Conservation (phyloP, 2,329 filamentous ascomycete species). For the Drechslerella dactyloides region DNA sequence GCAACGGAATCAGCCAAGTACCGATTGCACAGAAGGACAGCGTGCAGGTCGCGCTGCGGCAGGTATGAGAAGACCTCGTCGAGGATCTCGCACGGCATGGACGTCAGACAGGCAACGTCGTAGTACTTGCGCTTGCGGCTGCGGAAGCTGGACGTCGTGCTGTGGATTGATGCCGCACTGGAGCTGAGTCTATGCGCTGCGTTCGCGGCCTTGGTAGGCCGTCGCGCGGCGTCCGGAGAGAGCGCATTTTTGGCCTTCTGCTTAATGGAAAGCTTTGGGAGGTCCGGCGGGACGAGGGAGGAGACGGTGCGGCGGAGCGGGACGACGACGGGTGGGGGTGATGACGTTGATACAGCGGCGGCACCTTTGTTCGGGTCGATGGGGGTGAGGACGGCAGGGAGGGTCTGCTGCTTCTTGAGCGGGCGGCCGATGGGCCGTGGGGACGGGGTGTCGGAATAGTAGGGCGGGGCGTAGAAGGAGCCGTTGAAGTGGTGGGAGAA, state of each 20-base stretch:
- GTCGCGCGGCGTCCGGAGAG: background rate
- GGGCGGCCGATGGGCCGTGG: slow-evolving; percentile 34
- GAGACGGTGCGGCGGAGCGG: slow-evolving; percentile 40
- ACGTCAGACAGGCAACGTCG: slow-evolving; percentile 53
- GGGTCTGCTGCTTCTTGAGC: slow-evolving; percentile 43
- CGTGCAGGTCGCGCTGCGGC: slow-evolving; percentile 52
- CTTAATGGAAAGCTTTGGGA: slow-evolving; percentile 21
- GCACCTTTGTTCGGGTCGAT: slow-evolving; percentile 41
- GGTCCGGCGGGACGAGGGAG: slow-evolving; percentile 39
- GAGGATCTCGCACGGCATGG: slow-evolving; percentile 54
- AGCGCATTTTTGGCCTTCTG: slow-evolving; percentile 32
- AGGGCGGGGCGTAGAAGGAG: slow-evolving; percentile 32
- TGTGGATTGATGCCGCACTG: slow-evolving; percentile 53
- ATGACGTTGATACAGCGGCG: too few species aligned
- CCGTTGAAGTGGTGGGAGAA: slow-evolving; percentile 50
- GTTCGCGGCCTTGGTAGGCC: slow-evolving; percentile 27
- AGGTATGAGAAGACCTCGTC: slow-evolving; percentile 55
- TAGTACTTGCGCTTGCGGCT: slow-evolving; percentile 54
- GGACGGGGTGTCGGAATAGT: slow-evolving; percentile 36
- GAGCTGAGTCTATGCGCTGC: slow-evolving; percentile 50
- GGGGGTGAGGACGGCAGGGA: slow-evolving; percentile 26
- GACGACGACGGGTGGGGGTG: slow-evolving; percentile 12
- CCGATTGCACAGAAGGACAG: slow-evolving; percentile 53
- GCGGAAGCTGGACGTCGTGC: slow-evolving; percentile 52
- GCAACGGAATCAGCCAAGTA: slow-evolving; percentile 53